Evolutionary conservation across 2,329 filamentous ascomycete species (phyloP).

Genomic region (Clonostachys sp.): DNA sequence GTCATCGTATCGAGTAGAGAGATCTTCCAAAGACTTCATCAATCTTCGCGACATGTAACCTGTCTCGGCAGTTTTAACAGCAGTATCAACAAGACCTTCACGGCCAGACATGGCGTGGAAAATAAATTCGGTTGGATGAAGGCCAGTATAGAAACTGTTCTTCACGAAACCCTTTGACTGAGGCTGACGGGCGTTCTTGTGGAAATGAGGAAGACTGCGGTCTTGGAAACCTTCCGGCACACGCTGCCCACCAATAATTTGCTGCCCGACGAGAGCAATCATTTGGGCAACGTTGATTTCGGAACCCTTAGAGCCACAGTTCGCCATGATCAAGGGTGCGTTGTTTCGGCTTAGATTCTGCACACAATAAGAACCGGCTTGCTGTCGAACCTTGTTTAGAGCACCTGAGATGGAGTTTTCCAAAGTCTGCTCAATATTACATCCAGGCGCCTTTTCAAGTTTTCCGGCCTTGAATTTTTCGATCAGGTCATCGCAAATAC

Average conservation of each 20-base stretch:
- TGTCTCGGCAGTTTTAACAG: conserved; percentile 97
- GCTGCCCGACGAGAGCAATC: conserved; percentile 95
- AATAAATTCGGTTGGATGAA: conserved; percentile 87
- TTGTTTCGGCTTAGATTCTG: conserved; percentile 87
- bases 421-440: conserved; percentile 85
- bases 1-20: conserved; percentile 89
- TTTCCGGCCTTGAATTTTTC: conserved; percentile 74
- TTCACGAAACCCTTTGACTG: conserved; percentile 93
- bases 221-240: conserved; percentile 96
- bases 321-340: conserved; percentile 92
- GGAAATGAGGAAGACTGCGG: conserved; percentile 88
- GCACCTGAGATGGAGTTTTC: conserved; percentile 90
- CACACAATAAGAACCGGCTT: conserved; percentile 88
- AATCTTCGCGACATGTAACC: conserved; percentile 97
- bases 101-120: conserved; percentile 98
- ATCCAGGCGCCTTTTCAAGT: conserved; percentile 81
- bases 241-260: conserved; percentile 92
- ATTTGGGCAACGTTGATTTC: conserved; percentile 99
- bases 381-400: conserved; percentile 84
- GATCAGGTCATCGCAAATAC: conserved; percentile 79
- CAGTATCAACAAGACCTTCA: conserved; percentile 97
- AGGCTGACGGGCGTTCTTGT: conserved; percentile 88
- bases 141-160: conserved; percentile 94
- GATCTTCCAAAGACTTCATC: conserved; percentile 96
- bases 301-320: conserved; percentile 93